phyloP scores from a whole-genome alignment of 495 filamentous ascomycete species.

The Penicillium canariense region DNA sequence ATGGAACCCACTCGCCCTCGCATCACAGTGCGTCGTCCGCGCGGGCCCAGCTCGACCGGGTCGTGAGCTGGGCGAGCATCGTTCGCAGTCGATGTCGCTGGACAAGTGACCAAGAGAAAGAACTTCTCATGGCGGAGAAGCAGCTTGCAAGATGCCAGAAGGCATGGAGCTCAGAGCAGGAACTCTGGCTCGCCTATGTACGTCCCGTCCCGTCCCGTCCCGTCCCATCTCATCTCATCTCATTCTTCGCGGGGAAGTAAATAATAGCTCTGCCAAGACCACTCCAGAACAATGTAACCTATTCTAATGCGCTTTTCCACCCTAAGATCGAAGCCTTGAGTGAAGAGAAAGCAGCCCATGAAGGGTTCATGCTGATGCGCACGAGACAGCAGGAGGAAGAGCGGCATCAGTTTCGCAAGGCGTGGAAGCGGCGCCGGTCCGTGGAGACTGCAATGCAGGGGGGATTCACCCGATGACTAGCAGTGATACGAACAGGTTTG shows the following conservation, averaged over 20 bases:
- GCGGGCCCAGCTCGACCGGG: conserved; percentile 19
- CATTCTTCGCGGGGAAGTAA: neutral
- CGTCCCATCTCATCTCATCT: neutral
- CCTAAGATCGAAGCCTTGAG: conserved; percentile 35
- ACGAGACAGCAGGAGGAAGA: conserved; percentile 40
- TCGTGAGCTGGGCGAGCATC: conserved; percentile 39
- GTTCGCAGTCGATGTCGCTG: conserved; percentile 33
- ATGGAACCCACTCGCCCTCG: neutral
- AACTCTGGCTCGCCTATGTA: conserved; percentile 42
- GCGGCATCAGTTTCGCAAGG: conserved; percentile 40
- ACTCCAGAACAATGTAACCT: neutral
- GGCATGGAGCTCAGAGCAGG: conserved; percentile 46
- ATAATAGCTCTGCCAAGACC: neutral
- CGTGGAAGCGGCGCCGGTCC: conserved; percentile 32
- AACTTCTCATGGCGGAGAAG: conserved; percentile 29
- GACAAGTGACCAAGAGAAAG: conserved; percentile 36
- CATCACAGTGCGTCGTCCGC: conserved; percentile 5
- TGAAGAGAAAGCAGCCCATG: conserved; percentile 42
- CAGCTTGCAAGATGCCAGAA: conserved; percentile 41
- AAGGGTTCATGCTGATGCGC: conserved; percentile 34
- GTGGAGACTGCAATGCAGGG: conserved; percentile 5
- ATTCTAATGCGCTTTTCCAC: conserved; percentile 6
- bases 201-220: conserved; percentile 11
- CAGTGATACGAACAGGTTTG: conserved; percentile 2
- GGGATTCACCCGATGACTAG: neutral